Base-by-base conservation (phyloP, 1,139 yeast genomes). In the Pichia cactophila region DNA sequence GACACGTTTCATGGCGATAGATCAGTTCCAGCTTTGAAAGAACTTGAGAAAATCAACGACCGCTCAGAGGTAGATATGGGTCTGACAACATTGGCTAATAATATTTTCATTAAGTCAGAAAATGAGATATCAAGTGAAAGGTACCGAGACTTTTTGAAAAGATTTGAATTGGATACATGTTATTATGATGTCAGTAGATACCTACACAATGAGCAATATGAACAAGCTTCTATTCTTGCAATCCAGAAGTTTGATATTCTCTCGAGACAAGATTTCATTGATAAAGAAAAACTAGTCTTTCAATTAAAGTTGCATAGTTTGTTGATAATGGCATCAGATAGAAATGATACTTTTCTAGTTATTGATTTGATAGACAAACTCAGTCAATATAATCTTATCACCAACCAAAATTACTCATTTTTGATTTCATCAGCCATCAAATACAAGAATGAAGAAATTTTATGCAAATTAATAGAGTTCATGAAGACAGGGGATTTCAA, bases 141-240 rank as follows among this genome's bases (percentile, higher is more conserved):
- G 14, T 56, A 55, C 26, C 47, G 44, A 31, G 49, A 43, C 12
- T 28, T 50, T 31, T 36, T 57, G 3, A n/a, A 31, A 10, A 41
- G 40, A 14, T 12, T 40, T 29, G 35, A 37, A 2, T 29, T 50
- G 7, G 42, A 48, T n/a, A 14, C 41, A 8, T 37, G 46, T 4
- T 53, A 51, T 40, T 56, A 50, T 38, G 54, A 55, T 26, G 46
- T 57, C 4, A 43, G 36, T 8, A 41, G 56, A 26, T 42, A 46
- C 11, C 14, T 57, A 7, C n/a, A 28, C 4, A 41, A 41, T 33
- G 53, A 47, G n/a, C 54, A 55, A 28, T 54, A 55, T 26, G 56
- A 53, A 40, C 47, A 48, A 38, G 59, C 61, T 1, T 37, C 41
- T 1, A 48, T 52, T n/a, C 16, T 46, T 8, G 52, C 53, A 2